Conservation (phyloP, 345 rosid species). For the Eucalyptus erythrocorys region DNA sequence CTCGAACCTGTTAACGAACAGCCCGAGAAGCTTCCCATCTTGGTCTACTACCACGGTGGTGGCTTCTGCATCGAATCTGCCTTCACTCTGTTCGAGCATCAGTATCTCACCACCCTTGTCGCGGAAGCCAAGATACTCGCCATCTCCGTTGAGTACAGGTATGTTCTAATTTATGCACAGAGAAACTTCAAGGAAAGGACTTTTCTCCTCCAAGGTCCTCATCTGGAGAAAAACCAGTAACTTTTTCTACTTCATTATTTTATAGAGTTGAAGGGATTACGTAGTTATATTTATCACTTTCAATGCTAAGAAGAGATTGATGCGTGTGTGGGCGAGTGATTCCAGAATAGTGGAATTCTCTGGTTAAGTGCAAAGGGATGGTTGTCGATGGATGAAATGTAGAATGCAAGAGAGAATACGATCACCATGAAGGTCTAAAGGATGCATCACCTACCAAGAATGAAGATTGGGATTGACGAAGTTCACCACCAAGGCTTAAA, state of each 20-base stretch:
- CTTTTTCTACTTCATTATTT: neutral
- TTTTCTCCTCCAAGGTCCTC: neutral
- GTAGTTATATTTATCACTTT: neutral
- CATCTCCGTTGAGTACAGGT: constrained; percentile 25
- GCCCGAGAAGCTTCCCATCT: constrained; percentile 6
- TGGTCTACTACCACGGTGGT: constrained; percentile 19
- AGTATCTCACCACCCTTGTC: constrained; percentile 4
- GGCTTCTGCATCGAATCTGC: constrained; percentile 16
- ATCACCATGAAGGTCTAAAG: too few relatives aligned
- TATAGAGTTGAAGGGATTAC: neutral
- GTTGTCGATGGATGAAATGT: too few relatives aligned
- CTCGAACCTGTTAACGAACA: neutral
- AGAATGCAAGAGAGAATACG: too few relatives aligned
- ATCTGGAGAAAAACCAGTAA: neutral
- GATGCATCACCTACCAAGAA: too few relatives aligned
- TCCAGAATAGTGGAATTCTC: too few relatives aligned
- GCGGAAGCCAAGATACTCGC: constrained; percentile 4
- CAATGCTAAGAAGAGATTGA: neutral
- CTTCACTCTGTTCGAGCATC: constrained; percentile 4
- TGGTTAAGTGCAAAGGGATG: too few relatives aligned
- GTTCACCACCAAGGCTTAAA: too few relatives aligned
- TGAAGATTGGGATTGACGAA: too few relatives aligned
- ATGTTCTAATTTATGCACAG: neutral
- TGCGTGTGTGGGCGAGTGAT: too few relatives aligned
- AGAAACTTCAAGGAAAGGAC: neutral